Evolutionary conservation across 768 basidiomycete species (phyloP).

Genomic region (button mushroom (Agaricus bisporus)): DNA sequence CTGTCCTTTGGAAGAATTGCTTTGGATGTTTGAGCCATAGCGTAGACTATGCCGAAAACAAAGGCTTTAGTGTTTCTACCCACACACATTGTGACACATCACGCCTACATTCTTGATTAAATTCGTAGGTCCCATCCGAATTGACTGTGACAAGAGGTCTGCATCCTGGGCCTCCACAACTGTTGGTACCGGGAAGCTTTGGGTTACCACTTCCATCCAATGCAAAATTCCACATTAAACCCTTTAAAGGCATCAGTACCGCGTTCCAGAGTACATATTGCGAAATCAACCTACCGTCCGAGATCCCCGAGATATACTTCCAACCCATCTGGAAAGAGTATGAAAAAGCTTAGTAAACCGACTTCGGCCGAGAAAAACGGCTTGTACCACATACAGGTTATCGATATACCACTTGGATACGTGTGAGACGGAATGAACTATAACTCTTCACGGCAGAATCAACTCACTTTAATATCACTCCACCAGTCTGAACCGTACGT

Average conservation of each 20-base stretch:
- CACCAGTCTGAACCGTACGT: conserved; percentile 70
- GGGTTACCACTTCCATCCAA: conserved; percentile 60
- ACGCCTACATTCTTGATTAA: conserved; percentile 68
- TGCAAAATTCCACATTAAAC: conserved; percentile 74
- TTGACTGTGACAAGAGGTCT: conserved; percentile 64
- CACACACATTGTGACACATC: background rate
- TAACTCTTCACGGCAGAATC: background rate
- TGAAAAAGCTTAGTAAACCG: background rate
- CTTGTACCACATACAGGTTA: conserved; percentile 32
- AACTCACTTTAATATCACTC: conserved; percentile 64
- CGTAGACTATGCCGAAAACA: conserved; percentile 39
- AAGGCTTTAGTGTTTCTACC: background rate
- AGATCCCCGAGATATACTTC: conserved; percentile 22
- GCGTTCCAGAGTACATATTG: background rate
- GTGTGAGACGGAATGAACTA: background rate
- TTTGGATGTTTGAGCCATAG: conserved; percentile 72
- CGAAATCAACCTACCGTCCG: conserved; percentile 33
- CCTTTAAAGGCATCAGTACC: conserved; percentile 24
- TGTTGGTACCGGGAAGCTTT: conserved; percentile 54
- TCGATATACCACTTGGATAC: conserved; percentile 57
- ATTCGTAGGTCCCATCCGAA: conserved; percentile 50
- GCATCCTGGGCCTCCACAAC: conserved; percentile 58
- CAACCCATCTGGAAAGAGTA: conserved; percentile 20
- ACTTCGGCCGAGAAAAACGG: background rate
- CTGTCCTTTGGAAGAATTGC: conserved; percentile 64